Conservation (phyloP, 2,329 filamentous ascomycete species). For the Mycosphaerella arachidis region DNA sequence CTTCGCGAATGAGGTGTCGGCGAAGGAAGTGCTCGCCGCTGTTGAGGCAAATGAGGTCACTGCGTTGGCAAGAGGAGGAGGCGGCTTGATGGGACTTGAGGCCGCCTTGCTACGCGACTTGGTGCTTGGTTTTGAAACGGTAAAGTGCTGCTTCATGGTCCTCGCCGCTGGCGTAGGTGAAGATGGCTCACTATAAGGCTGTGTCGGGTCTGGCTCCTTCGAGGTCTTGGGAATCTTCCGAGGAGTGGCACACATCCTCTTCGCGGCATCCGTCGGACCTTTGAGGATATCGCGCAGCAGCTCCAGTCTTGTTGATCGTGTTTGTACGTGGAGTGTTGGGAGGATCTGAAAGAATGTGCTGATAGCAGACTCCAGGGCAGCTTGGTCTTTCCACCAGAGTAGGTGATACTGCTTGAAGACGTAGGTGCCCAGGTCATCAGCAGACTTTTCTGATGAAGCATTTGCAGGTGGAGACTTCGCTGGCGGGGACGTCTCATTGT, state of each 20-base stretch:
- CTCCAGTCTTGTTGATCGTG: not conserved
- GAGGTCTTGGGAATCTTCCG: not conserved
- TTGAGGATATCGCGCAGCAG: not conserved
- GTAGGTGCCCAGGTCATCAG: not conserved
- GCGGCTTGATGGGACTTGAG: not conserved
- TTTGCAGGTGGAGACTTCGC: not conserved
- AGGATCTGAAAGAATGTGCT: not conserved
- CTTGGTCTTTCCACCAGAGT: conserved; percentile 9
- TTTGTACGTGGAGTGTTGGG: not conserved
- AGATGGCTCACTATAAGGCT: not conserved
- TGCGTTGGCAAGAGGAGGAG: not conserved
- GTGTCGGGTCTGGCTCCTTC: not conserved
- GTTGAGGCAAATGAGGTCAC: conserved; percentile 3
- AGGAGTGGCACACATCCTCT: not conserved
- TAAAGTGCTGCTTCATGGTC: conserved; percentile 6
- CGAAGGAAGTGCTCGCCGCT: conserved; percentile 1
- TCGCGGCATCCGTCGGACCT: not conserved
- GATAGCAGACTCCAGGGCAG: conserved; percentile 1
- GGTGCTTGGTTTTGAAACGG: not conserved
- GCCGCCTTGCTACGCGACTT: not conserved
- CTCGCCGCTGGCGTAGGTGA: not conserved
- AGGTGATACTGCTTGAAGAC: conserved; percentile 2
- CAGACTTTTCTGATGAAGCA: not conserved
- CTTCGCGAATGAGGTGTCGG: conserved; percentile 7
- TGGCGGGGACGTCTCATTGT: not conserved